phyloP scores from a whole-genome alignment of 2,329 filamentous ascomycete species.

The Metarhizium guizhouense region DNA sequence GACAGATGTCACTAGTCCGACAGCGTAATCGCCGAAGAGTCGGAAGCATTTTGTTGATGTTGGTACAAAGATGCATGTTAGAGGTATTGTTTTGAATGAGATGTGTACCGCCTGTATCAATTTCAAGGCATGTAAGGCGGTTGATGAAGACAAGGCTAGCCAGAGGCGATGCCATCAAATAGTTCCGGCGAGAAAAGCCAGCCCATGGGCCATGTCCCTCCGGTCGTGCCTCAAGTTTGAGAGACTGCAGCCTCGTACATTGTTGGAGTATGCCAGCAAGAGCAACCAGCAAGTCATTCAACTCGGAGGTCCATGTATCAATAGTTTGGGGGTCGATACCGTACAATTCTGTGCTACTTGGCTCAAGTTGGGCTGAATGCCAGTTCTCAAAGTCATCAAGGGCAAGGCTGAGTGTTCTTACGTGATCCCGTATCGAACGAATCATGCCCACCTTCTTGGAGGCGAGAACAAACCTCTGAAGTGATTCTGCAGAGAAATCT shows the following conservation, averaged over 20 bases:
- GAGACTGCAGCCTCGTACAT: conserved; percentile 3
- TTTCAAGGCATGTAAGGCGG: conserved; percentile 7
- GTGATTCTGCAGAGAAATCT: conserved; percentile 2
- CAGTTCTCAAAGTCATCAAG: conserved; percentile 6
- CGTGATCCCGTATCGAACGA: conserved; percentile 3
- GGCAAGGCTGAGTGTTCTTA: neutral
- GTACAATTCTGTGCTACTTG: neutral
- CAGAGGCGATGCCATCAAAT: conserved; percentile 4
- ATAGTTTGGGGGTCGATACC: neutral
- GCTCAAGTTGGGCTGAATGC: neutral
- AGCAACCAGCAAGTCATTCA: conserved; percentile 1
- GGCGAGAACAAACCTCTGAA: neutral
- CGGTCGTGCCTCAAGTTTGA: conserved; percentile 4
- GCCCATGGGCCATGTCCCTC: too few relatives aligned
- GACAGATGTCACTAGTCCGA: conserved; percentile 6
- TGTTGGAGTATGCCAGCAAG: conserved; percentile 6
- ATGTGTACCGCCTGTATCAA: conserved; percentile 6
- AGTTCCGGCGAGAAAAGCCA: conserved; percentile 3
- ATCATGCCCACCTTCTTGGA: neutral
- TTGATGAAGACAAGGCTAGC: conserved; percentile 4
- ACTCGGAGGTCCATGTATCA: neutral
- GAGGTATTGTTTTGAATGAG: neutral
- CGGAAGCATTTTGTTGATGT: conserved; percentile 3
- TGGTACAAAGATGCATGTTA: conserved; percentile 3
- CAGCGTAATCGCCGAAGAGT: conserved; percentile 7